phyloP scores from a whole-genome alignment of 805 yeast genomes.

The Barnettozyma californica region DNA sequence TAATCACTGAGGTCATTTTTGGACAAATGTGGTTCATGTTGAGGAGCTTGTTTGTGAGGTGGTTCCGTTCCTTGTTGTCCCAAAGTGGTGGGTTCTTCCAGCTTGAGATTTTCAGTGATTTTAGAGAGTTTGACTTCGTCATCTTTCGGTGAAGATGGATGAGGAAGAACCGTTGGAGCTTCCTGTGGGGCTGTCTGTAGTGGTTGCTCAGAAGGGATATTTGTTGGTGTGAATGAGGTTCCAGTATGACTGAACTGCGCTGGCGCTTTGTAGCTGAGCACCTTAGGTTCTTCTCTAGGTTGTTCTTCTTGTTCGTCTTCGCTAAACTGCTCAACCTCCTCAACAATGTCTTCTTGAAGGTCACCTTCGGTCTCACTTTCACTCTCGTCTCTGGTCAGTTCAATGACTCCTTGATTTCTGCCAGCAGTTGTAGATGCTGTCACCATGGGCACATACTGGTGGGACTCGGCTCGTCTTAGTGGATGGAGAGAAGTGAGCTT shows the following conservation, averaged over 20 bases:
- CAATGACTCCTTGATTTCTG: conserved; percentile 12
- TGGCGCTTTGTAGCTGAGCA: conserved; percentile 20
- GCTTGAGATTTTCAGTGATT: conserved; percentile 7
- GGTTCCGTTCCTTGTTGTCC: conserved; percentile 1
- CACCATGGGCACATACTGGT: conserved; percentile 13
- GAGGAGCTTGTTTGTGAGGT: conserved; percentile 4
- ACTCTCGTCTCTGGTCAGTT: conserved; percentile 9
- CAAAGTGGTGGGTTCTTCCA: not conserved
- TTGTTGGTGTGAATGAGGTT: conserved; percentile 8
- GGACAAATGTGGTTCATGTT: conserved; percentile 14
- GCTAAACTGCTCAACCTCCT: conserved; percentile 23
- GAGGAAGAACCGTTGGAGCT: conserved; percentile 4
- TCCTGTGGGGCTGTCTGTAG: not conserved
- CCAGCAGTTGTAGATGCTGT: not conserved
- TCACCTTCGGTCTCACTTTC: conserved; percentile 10
- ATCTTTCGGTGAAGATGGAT: conserved; percentile 1
- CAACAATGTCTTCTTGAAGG: conserved; percentile 10
- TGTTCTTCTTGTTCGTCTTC: conserved; percentile 12
- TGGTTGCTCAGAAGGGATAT: not conserved
- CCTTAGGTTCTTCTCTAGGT: not conserved
- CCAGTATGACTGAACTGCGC: conserved; percentile 22
- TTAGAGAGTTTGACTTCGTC: not conserved
- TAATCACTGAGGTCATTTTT: conserved; percentile 27
- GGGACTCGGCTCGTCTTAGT: conserved; percentile 19
- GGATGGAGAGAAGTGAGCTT: conserved; percentile 21